Conservation (phyloP, 2,329 filamentous ascomycete species). For the Ceratocystis destructans region DNA sequence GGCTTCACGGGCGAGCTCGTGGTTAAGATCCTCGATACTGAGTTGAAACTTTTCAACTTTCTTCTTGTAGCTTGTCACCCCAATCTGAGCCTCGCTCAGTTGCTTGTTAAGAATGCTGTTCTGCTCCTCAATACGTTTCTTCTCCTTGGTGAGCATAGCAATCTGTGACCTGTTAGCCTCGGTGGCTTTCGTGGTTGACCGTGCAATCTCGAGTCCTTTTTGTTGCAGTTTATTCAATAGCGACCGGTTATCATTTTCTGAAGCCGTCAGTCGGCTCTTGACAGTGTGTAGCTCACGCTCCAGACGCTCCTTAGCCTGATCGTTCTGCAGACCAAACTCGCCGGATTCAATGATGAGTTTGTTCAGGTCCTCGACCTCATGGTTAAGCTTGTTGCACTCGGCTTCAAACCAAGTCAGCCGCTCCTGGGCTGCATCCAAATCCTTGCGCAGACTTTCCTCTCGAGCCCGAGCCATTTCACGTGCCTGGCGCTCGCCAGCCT, state of each 20-base stretch:
- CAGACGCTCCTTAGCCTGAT: conserved; percentile 85
- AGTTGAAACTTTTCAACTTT: conserved; percentile 85
- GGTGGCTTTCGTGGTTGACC: conserved; percentile 71
- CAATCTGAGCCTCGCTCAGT: conserved; percentile 70
- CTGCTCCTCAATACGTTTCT: conserved; percentile 68
- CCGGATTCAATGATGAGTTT: conserved; percentile 80
- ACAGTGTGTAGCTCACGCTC: conserved; percentile 84
- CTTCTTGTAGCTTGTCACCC: conserved; percentile 75
- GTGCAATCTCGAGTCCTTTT: conserved; percentile 89
- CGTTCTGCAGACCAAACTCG: conserved; percentile 75
- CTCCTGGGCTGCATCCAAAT: conserved; percentile 65
- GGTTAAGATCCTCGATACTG: conserved; percentile 79
- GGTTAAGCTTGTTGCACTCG: conserved; percentile 62
- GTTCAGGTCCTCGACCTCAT: conserved; percentile 72
- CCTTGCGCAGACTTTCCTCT: conserved; percentile 60
- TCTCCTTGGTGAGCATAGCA: conserved; percentile 65
- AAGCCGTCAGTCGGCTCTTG: conserved; percentile 76
- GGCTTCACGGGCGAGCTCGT: conserved; percentile 79
- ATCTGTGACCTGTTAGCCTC: conserved; percentile 72
- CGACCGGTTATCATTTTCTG: conserved; percentile 89
- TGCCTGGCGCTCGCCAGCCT: conserved; percentile 66
- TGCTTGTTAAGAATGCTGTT: conserved; percentile 69
- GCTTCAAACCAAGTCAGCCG: conserved; percentile 66
- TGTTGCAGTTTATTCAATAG: conserved; percentile 96
- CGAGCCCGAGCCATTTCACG: conserved; percentile 65